Evolutionary conservation across 2,329 filamentous ascomycete genomes (phyloP).

Genomic region (Aciculosporium take): DNA sequence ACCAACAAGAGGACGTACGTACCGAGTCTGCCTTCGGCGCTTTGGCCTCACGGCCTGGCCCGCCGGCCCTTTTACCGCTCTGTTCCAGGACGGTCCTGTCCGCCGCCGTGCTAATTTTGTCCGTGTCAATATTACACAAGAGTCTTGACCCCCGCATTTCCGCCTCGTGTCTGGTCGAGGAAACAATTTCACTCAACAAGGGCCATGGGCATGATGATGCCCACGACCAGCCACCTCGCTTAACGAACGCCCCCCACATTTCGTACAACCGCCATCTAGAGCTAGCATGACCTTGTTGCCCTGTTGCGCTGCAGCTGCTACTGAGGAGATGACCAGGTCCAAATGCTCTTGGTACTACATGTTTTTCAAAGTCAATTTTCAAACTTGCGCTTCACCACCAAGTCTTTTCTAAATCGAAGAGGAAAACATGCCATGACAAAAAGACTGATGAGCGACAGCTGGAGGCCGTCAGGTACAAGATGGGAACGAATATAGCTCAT

Average conservation of each 20-base stretch:
- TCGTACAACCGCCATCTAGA: not conserved
- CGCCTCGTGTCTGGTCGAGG: not conserved
- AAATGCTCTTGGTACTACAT: too few relatives aligned
- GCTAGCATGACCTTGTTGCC: too few relatives aligned
- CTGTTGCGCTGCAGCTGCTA: too few relatives aligned
- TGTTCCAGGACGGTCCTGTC: not conserved
- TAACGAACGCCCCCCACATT: not conserved
- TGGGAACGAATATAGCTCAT: not conserved
- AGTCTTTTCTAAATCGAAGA: too few relatives aligned
- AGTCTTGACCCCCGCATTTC: too few relatives aligned
- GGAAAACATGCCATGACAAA: too few relatives aligned
- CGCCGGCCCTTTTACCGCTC: conserved; percentile 1
- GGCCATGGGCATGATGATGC: too few relatives aligned
- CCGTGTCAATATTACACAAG: not conserved
- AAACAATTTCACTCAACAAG: too few relatives aligned
- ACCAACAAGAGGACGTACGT: too few relatives aligned
- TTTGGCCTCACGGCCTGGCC: conserved; percentile 3
- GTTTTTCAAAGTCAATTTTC: too few relatives aligned
- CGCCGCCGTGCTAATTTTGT: conserved; percentile 1
- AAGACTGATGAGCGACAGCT: not conserved
- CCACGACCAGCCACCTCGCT: not conserved
- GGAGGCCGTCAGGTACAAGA: not conserved
- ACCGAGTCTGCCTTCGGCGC: not conserved
- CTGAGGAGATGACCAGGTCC: too few relatives aligned
- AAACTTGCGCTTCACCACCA: too few relatives aligned